Percentiles rank a stretch among this genome's conserved stretches.
Evolutionary conservation across 2,329 filamentous ascomycete species (phyloP).

Genomic region (Penicillium thymicola): DNA sequence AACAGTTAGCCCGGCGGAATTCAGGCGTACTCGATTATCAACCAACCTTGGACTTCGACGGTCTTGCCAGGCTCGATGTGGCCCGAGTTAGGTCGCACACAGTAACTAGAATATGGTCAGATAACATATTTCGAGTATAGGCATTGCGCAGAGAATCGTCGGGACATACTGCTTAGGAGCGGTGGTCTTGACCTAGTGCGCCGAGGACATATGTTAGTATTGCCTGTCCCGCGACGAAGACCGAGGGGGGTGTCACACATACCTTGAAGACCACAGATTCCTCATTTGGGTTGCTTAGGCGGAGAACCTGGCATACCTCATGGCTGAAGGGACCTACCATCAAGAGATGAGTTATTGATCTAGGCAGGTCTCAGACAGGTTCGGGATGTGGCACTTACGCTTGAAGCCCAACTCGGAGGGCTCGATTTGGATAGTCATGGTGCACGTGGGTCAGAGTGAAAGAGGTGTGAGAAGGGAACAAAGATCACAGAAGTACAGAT

Average conservation of each 20-base stretch:
- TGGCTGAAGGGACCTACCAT: constrained; percentile 59
- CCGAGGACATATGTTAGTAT: constrained; percentile 24
- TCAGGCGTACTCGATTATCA: background rate
- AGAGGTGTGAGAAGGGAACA: background rate
- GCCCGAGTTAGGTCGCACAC: constrained; percentile 93
- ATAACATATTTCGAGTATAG: constrained; percentile 6
- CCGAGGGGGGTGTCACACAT: constrained; percentile 23
- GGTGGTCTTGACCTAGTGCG: constrained; percentile 86
- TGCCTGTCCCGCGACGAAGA: constrained; percentile 14
- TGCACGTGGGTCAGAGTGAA: constrained; percentile 26
- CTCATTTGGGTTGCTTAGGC: constrained; percentile 56
- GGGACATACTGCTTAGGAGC: constrained; percentile 89
- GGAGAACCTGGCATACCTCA: constrained; percentile 61
- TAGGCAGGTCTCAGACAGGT: background rate
- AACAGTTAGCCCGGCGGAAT: constrained; percentile 23
- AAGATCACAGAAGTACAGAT: background rate
- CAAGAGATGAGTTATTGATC: constrained; percentile 22
- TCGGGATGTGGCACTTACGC: constrained; percentile 53
- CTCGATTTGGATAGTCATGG: constrained; percentile 93
- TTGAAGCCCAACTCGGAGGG: constrained; percentile 89
- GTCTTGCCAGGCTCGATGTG: constrained; percentile 85
- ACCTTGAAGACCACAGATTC: constrained; percentile 65
- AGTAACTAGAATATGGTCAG: constrained; percentile 66
- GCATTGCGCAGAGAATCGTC: constrained; percentile 19
- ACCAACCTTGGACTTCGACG: constrained; percentile 85